Percentiles rank a stretch among this genome's conserved stretches.
These are phyloP conservation scores for Closterium sp. DNA, from an alignment of 139 green algal species.

Conservation along the genomic window DNA sequence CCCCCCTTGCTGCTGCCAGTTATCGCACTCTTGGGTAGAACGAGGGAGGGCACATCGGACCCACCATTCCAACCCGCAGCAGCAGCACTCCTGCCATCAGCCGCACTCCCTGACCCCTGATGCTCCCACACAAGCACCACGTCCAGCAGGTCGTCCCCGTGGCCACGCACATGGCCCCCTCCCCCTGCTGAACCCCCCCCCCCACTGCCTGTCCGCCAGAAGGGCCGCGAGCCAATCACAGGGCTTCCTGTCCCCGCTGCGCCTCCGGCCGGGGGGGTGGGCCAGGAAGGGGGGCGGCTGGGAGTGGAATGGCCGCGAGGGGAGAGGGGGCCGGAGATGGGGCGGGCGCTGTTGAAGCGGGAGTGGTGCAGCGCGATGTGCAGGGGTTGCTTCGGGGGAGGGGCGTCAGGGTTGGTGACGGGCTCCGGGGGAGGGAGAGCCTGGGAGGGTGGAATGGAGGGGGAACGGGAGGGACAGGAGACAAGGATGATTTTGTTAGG, in stretches of 20 bases:
- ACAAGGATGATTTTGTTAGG: too few species aligned
- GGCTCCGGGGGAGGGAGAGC: neutral
- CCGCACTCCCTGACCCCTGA: neutral
- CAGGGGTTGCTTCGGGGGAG: neutral
- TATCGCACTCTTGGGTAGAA: neutral
- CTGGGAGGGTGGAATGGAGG: neutral
- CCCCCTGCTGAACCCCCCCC: too few species aligned
- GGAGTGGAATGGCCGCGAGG: neutral
- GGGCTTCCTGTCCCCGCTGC: neutral
- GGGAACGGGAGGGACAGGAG: neutral
- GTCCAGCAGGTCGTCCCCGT: neutral
- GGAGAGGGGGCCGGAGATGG: neutral
- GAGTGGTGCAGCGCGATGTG: neutral
- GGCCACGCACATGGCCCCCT: neutral
- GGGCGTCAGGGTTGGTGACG: neutral
- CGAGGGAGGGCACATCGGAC: neutral
- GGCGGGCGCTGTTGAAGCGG: neutral
- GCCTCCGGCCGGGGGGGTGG: neutral
- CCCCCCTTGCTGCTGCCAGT: neutral
- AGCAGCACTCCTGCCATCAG: neutral
- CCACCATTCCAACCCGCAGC: neutral
- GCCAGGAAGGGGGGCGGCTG: neutral
- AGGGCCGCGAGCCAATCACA: neutral
- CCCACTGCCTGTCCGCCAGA: neutral
- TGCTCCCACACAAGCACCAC: neutral